Evolutionary conservation across 208 protist genomes (phyloP).

Genomic region (Trypanosomatidae sp.): DNA sequence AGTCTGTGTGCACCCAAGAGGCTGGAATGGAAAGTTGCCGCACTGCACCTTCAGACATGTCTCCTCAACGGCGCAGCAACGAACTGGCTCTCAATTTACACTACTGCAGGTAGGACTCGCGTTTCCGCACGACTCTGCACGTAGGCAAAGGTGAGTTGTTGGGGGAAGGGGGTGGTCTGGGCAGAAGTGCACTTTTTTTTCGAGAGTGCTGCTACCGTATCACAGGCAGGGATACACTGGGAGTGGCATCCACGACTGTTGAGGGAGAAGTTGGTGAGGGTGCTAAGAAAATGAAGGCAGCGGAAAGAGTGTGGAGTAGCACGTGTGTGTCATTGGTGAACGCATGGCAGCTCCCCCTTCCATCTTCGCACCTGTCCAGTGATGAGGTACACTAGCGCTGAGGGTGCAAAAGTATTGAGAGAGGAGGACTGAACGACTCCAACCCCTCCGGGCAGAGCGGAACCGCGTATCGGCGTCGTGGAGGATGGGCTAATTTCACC

Average conservation of each 20-base stretch:
- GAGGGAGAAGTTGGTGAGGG: neutral
- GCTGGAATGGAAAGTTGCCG: conserved; percentile 6
- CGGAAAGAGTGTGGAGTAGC: neutral
- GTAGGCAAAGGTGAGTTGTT: neutral
- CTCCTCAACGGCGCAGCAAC: neutral
- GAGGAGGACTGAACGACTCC: neutral
- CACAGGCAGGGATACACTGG: neutral
- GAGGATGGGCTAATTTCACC: neutral
- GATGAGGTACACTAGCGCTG: neutral
- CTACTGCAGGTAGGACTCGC: neutral
- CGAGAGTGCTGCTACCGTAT: neutral
- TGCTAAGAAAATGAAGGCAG: neutral
- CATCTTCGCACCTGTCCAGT: neutral
- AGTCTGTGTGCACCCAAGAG: conserved; percentile 69
- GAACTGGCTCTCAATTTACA: neutral
- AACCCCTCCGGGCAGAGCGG: neutral
- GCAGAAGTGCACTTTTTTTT: neutral
- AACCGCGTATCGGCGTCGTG: neutral
- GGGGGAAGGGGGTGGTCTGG: neutral
- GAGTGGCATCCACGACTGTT: neutral
- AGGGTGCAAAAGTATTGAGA: neutral
- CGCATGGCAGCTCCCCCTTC: neutral
- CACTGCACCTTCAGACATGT: conserved; percentile 2
- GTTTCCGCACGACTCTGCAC: neutral
- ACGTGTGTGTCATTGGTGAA: neutral